phyloP scores from a whole-genome alignment of 805 yeast genomes.

The Saturnispora zaruensis region DNA sequence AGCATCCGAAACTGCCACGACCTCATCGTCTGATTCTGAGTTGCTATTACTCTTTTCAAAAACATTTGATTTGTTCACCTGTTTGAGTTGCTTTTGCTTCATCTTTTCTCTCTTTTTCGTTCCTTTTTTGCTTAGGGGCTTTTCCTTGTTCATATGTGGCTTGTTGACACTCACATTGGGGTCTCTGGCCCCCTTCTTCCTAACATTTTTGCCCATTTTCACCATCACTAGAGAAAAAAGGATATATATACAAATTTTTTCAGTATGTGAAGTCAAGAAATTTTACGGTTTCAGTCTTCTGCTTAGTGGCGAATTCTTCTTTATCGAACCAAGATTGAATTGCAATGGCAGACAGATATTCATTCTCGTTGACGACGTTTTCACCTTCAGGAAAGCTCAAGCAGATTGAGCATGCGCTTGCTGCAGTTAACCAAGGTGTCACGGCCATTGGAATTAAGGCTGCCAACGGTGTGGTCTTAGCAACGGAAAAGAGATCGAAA shows the following conservation, averaged over 20 bases:
- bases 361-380: slow-evolving; percentile 93
- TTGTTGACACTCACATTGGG: not conserved
- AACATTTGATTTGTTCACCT: not conserved
- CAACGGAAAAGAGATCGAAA: slow-evolving; percentile 87
- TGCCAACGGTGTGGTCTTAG: slow-evolving; percentile 91
- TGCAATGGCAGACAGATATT: slow-evolving; percentile 92
- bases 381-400: slow-evolving; percentile 98
- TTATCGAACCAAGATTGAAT: not conserved
- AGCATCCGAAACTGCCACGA: not conserved
- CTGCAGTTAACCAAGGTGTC: slow-evolving; percentile 97
- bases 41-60: slow-evolving; percentile 5
- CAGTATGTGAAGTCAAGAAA: not conserved
- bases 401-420: slow-evolving; percentile 95
- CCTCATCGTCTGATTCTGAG: slow-evolving; percentile 5
- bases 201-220: slow-evolving; percentile 1
- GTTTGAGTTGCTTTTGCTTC: slow-evolving; percentile 3
- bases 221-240: not conserved
- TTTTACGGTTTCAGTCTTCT: not conserved
- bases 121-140: not conserved
- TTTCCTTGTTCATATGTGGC: slow-evolving; percentile 4
- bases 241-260: not conserved
- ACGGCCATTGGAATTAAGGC: slow-evolving; percentile 91
- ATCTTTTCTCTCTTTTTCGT: not conserved
- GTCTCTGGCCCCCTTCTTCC: slow-evolving; percentile 7
- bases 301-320: slow-evolving; percentile 5